Conservation (phyloP, 495 filamentous ascomycete species). For the Penicillium pancosmium region DNA sequence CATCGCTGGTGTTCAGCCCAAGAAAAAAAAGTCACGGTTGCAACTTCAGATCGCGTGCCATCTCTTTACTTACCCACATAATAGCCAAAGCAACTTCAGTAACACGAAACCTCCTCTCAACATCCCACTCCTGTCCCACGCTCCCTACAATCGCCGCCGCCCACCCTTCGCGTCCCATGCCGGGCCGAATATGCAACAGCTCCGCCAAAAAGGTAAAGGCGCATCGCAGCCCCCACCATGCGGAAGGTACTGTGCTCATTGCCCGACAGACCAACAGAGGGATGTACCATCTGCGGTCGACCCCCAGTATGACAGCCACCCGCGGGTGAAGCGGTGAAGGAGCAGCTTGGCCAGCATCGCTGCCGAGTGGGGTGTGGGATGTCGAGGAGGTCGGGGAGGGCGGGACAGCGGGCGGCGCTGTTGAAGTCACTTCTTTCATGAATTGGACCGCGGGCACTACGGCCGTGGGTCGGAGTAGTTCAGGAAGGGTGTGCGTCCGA, state of each 20-base stretch:
- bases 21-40: constrained; percentile 1
- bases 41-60: background rate
- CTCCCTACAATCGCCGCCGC: constrained; percentile 49
- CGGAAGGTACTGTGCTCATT: constrained; percentile 59
- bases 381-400: constrained; percentile 40
- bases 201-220: constrained; percentile 62
- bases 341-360: constrained; percentile 35
- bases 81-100: constrained; percentile 80
- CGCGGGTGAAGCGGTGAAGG: constrained; percentile 58
- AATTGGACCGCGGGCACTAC: constrained; percentile 14
- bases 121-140: constrained; percentile 53
- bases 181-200: constrained; percentile 50
- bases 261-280: constrained; percentile 64
- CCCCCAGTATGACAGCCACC: constrained; percentile 65
- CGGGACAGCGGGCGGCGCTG: constrained; percentile 31
- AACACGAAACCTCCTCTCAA: constrained; percentile 62
- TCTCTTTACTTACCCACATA: constrained; percentile 69
- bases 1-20: background rate
- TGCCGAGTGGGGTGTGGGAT: constrained; percentile 38
- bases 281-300: constrained; percentile 63
- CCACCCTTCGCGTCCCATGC: constrained; percentile 50
- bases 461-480: constrained; percentile 20
- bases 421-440: constrained; percentile 38
- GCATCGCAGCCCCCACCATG: constrained; percentile 65
- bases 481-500: constrained; percentile 13